Evolutionary conservation across 176 grass and related monocot genomes (phyloP).

Genomic region (Cenchrus purpureus): DNA sequence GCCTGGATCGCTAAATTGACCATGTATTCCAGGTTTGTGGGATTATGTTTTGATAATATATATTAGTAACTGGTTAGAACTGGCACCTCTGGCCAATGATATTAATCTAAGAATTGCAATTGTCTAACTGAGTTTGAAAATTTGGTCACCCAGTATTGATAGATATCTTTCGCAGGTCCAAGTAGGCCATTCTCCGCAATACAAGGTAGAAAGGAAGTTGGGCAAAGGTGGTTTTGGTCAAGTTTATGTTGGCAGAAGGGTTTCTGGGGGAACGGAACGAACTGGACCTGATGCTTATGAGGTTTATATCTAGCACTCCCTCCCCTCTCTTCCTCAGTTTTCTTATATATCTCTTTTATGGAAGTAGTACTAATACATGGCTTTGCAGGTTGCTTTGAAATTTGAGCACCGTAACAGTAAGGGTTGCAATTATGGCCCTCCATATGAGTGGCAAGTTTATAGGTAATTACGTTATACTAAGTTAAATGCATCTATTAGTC

Average conservation of each 20-base stretch:
- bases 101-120: conserved; percentile 20
- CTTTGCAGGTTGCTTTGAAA: conserved; percentile 89
- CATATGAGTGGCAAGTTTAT: conserved; percentile 99
- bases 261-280: conserved; percentile 75
- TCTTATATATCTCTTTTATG: conserved; percentile 2
- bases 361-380: conserved; percentile 13
- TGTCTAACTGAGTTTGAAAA: conserved; percentile 9
- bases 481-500: not conserved
- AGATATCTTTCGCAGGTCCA: conserved; percentile 67
- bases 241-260: conserved; percentile 92
- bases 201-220: conserved; percentile 91
- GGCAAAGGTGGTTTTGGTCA: conserved; percentile 99
- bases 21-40: not conserved
- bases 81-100: not conserved
- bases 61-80: not conserved
- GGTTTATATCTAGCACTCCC: conserved; percentile 42
- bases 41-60: conserved; percentile 15
- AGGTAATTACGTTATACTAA: conserved; percentile 65
- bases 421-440: conserved; percentile 96
- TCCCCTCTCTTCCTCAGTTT: not conserved
- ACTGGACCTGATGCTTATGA: conserved; percentile 80
- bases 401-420: conserved; percentile 98
- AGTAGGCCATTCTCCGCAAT: conserved; percentile 85
- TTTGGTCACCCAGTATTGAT: conserved; percentile 20
- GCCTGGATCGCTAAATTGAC: not conserved